Evolutionary conservation across 768 basidiomycete species (phyloP).

Genomic region (Lactarius vividus): DNA sequence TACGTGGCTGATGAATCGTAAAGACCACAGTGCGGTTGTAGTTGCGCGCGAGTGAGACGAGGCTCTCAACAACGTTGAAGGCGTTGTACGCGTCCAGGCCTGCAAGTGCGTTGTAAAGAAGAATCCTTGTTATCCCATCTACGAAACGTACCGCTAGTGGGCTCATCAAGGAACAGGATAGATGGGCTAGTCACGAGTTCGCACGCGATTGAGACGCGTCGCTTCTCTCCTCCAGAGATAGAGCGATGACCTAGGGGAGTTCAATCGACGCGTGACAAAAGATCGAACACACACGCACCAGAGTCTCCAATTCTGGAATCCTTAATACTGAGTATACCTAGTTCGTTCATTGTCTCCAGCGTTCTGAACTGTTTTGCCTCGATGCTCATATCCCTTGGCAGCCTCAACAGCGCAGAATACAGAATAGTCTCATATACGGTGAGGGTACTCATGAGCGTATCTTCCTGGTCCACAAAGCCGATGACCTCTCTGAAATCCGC

Average conservation of each 20-base stretch:
- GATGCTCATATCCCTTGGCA: slow-evolving; percentile 93
- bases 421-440: slow-evolving; percentile 98
- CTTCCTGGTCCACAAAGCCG: slow-evolving; percentile 98
- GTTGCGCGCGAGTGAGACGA: slow-evolving; percentile 78
- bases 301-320: slow-evolving; percentile 87
- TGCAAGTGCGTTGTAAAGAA: slow-evolving; percentile 31
- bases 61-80: slow-evolving; percentile 86
- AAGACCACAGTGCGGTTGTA: slow-evolving; percentile 96
- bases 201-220: slow-evolving; percentile 95
- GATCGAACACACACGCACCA: slow-evolving; percentile 45
- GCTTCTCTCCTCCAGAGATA: slow-evolving; percentile 97
- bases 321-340: slow-evolving; percentile 90
- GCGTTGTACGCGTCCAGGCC: slow-evolving; percentile 96
- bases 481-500: slow-evolving; percentile 79
- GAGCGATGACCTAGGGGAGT: slow-evolving; percentile 64
- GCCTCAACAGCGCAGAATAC: slow-evolving; percentile 84
- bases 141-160: slow-evolving; percentile 77
- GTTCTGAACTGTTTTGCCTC: slow-evolving; percentile 95
- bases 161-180: slow-evolving; percentile 95
- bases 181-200: slow-evolving; percentile 97
- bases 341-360: slow-evolving; percentile 92
- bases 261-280: background rate
- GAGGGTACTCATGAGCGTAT: slow-evolving; percentile 93
- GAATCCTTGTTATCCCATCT: background rate
- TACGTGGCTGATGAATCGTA: slow-evolving; percentile 97